Conservation (phyloP, 352 stramenopile genomes). For the Pythium plurisporium region DNA sequence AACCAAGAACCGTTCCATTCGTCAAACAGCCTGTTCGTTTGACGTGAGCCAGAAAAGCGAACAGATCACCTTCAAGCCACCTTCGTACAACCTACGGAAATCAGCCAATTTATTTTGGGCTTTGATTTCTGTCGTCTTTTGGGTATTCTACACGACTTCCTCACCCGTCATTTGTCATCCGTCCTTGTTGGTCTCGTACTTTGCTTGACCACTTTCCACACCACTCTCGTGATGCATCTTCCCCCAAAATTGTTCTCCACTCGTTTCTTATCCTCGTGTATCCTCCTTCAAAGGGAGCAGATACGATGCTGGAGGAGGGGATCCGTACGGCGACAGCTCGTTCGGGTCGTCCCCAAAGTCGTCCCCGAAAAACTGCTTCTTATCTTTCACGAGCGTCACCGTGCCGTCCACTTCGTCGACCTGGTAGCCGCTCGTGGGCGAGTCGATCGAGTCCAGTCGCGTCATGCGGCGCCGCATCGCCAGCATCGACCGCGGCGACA, state of each 20-base stretch:
- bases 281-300: conserved; percentile 14
- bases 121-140: neutral
- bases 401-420: conserved; percentile 22
- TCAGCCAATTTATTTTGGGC: neutral
- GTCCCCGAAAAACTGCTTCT: conserved; percentile 18
- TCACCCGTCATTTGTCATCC: neutral
- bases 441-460: conserved; percentile 72
- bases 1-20: neutral
- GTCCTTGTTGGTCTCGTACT: neutral
- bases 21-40: neutral
- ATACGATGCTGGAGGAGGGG: conserved; percentile 11
- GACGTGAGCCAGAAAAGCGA: neutral
- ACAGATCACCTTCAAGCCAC: neutral
- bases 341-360: conserved; percentile 10
- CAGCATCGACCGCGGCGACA: conserved; percentile 65
- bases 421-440: conserved; percentile 36
- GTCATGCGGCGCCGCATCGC: conserved; percentile 61
- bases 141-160: neutral
- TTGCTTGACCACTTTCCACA: neutral
- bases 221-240: neutral
- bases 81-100: neutral
- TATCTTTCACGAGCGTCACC: neutral
- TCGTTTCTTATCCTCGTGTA: conserved; percentile 3
- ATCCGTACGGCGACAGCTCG: conserved; percentile 22
- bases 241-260: conserved; percentile 3